Evolutionary conservation across 352 stramenopile genomes (phyloP).

Genomic region (Halophytophthora polymorphica): DNA sequence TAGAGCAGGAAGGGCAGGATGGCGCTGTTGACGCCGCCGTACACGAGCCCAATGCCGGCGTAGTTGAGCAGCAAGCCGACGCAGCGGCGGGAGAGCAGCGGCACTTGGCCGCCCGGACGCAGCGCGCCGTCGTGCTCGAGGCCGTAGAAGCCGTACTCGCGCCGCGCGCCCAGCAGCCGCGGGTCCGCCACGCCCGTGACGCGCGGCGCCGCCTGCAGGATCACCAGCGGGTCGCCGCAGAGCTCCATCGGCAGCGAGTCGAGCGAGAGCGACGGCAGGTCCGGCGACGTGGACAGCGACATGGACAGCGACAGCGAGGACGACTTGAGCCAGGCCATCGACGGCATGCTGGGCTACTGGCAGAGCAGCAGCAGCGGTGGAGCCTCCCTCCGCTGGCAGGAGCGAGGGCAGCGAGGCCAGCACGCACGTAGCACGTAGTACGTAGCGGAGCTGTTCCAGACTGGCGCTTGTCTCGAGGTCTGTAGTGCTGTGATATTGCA

Average conservation of each 20-base stretch:
- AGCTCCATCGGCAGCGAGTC: slow-evolving; percentile 24
- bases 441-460: no score
- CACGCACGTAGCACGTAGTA: no score
- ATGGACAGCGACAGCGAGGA: slow-evolving; percentile 26
- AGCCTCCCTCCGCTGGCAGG: no score
- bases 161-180: slow-evolving; percentile 15
- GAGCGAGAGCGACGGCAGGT: slow-evolving; percentile 21
- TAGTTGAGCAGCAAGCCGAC: slow-evolving; percentile 76
- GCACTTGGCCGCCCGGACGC: slow-evolving; percentile 45
- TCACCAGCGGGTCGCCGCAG: slow-evolving; percentile 5
- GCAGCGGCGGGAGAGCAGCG: slow-evolving; percentile 38
- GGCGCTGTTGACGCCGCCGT: slow-evolving; percentile 57
- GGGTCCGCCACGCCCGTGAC: not conserved
- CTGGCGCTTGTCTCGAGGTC: no score
- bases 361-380: no score
- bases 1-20: slow-evolving; percentile 53
- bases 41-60: slow-evolving; percentile 57
- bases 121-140: slow-evolving; percentile 64
- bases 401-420: no score
- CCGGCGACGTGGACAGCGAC: slow-evolving; percentile 14
- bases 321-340: slow-evolving; percentile 35
- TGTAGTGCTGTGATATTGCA: no score
- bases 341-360: slow-evolving; percentile 5
- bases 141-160: slow-evolving; percentile 58
- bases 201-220: slow-evolving; percentile 8